Base-by-base conservation (phyloP, 148 eudicot species). In the Silene latifolia region DNA sequence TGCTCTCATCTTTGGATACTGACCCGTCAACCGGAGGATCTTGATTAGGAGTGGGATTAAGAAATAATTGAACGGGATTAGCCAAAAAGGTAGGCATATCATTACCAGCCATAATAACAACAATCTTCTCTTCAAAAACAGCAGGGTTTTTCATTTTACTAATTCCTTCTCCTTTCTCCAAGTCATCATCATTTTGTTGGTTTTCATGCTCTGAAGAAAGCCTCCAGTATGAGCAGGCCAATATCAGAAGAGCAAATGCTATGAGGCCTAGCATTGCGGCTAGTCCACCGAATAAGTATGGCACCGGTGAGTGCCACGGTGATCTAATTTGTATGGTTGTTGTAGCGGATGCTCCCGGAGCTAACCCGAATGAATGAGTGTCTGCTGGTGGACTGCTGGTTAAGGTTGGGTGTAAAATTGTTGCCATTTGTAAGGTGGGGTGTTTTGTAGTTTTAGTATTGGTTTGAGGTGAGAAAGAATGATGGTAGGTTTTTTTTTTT, bases 81-180 rank as follows among this genome's bases (percentile, higher is more conserved):
- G 97, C 97, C 67, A 92, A 68, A 72, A 78, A 92, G 6, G 95
- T 88, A 1, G 97, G 97, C 69, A 76, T 82, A 21, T 81, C 83
- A 68, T 92, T 77, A 0, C 97, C 97, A 0, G 97, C 92, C 97
- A 92, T 90, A 66, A 92, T 90, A 53, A 92, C 97, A 11, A 91
- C 81, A 58, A 83, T 74, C 75, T 88, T 90, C 68, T 89, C 94
- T 64, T 89, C 97, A 60, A 80, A 77, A 47, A 80, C 79, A 72
- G 73, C 77, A 24, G 84, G 67, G 7, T 76, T 71, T 57, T 76
- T 80, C 2, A 60, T 23, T 35, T 77, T 66, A 18, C 53, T 76
- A 10, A 78, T 32, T 0, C 73, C 85, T 3, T 76, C 87, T 0
- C 74, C 74, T 59, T 84, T 80, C 23, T 87, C 97, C 9, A 70